phyloP scores from a whole-genome alignment of 73 alveolate species.

The Paramecium biaurelia region DNA sequence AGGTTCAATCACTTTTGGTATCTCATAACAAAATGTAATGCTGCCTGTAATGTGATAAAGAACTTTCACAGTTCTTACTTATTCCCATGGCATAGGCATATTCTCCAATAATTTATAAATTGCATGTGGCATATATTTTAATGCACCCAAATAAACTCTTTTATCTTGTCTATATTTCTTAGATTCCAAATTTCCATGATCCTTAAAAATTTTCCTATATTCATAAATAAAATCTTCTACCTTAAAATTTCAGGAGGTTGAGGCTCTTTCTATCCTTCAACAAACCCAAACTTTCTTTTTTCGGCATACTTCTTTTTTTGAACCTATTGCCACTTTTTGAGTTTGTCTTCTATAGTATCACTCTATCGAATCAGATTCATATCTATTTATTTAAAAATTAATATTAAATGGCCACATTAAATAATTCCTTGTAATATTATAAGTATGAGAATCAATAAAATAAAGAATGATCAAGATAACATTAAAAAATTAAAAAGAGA shows the following conservation, averaged over 20 bases:
- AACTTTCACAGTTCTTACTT: conserved; percentile 90
- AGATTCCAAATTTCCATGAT: conserved; percentile 99
- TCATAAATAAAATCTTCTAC: conserved; percentile 62
- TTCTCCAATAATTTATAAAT: conserved; percentile 98
- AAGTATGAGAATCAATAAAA: not conserved
- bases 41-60: conserved; percentile 99
- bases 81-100: conserved; percentile 99
- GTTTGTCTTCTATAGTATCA: conserved; percentile 69
- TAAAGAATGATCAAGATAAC: not conserved
- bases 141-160: conserved; percentile 98
- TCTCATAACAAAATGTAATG: conserved; percentile 97
- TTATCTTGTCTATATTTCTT: conserved; percentile 97
- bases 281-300: conserved; percentile 82
- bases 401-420: not conserved
- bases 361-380: not conserved
- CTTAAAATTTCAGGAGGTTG: conserved; percentile 87
- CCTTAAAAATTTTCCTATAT: conserved; percentile 87
- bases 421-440: not conserved
- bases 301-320: conserved; percentile 79
- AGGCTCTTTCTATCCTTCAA: conserved; percentile 76
- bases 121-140: conserved; percentile 99
- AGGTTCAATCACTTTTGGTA: conserved; percentile 99
- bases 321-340: conserved; percentile 79
- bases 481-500: not conserved
- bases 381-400: not conserved